Percentiles rank a stretch among this genome's conserved stretches.
Evolutionary conservation across 139 green algal species (phyloP).

Genomic region (Volvox africanus): DNA sequence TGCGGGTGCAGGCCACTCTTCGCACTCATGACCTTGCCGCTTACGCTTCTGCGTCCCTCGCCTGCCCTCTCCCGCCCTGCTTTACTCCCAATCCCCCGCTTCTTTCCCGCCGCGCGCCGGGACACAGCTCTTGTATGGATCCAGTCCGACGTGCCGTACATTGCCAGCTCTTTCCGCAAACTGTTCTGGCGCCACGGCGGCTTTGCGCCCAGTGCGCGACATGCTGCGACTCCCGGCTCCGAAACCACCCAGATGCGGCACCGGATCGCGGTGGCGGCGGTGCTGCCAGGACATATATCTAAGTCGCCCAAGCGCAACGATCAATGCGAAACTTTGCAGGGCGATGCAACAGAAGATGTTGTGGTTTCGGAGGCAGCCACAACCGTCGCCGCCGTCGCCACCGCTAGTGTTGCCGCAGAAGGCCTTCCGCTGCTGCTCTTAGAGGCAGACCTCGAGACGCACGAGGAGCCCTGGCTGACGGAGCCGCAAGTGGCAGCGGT

Average conservation of each 20-base stretch:
- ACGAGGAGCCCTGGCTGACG: constrained; percentile 6
- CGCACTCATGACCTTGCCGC: neutral
- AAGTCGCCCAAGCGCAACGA: neutral
- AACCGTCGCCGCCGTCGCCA: neutral
- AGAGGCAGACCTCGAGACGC: neutral
- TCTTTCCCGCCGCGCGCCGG: too few species aligned
- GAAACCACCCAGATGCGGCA: neutral
- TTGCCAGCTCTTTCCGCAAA: neutral
- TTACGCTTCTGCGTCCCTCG: neutral
- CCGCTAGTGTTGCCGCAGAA: neutral
- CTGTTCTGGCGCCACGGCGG: constrained; percentile 16
- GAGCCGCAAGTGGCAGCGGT: neutral
- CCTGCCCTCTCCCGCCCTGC: neutral
- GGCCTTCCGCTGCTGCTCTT: neutral
- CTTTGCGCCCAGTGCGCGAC: constrained; percentile 30
- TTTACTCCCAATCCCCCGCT: neutral
- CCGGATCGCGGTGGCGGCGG: neutral
- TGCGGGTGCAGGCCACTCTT: neutral
- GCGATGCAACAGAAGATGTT: neutral
- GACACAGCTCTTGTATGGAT: constrained; percentile 20
- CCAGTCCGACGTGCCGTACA: constrained; percentile 36
- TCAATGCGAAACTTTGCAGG: neutral
- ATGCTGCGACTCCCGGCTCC: constrained; percentile 8
- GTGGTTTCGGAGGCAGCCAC: neutral
- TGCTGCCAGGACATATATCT: neutral